These are phyloP conservation scores for Crithidia sp. DNA, from an alignment of 208 protist species.

Conservation along the genomic window DNA sequence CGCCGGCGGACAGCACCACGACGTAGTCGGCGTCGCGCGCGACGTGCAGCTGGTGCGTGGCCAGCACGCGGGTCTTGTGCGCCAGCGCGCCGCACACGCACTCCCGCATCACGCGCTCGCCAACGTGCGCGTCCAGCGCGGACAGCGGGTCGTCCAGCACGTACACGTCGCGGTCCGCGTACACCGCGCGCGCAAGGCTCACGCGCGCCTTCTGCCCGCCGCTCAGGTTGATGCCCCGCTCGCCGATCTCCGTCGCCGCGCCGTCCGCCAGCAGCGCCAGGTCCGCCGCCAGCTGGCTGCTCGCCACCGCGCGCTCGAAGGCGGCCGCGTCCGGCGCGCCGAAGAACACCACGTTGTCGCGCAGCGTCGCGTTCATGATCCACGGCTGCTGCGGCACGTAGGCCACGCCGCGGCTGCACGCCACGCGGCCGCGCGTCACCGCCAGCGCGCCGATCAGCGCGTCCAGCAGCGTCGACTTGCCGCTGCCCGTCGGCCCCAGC, in stretches of 20 bases:
- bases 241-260: conserved; percentile 84
- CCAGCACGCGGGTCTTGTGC: conserved; percentile 86
- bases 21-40: conserved; percentile 75
- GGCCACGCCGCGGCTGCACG: conserved; percentile 42
- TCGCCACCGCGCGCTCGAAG: conserved; percentile 52
- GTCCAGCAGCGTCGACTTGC: conserved; percentile 57
- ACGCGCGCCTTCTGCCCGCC: conserved; percentile 40
- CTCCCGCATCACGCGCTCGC: conserved; percentile 53
- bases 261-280: conserved; percentile 80
- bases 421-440: conserved; percentile 40
- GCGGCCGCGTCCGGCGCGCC: conserved; percentile 42
- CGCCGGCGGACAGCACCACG: conserved; percentile 67
- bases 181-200: conserved; percentile 76
- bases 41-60: conserved; percentile 93
- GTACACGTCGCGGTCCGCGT: conserved; percentile 77
- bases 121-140: conserved; percentile 83
- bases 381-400: conserved; percentile 92
- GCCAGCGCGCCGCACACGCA: conserved; percentile 58
- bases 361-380: conserved; percentile 89
- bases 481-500: conserved; percentile 49
- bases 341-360: conserved; percentile 93
- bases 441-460: conserved; percentile 44
- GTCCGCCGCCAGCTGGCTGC: conserved; percentile 82
- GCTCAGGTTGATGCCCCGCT: conserved; percentile 50
- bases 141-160: conserved; percentile 77